Evolutionary conservation across 306 rosid genomes (phyloP).

Genomic region (Medicago arabica): DNA sequence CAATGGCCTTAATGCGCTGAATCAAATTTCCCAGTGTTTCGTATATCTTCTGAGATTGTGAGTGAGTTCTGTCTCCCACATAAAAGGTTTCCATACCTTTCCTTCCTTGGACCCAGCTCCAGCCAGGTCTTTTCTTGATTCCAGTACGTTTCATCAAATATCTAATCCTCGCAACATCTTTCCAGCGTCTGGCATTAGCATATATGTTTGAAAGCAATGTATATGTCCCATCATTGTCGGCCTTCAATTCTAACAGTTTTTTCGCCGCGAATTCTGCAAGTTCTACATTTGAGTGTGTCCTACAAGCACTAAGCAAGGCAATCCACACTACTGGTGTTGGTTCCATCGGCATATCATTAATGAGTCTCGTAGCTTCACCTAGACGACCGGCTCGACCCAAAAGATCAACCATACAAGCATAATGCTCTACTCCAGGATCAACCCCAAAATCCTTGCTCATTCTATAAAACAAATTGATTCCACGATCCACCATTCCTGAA

Average conservation of each 20-base stretch:
- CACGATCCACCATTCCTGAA: slow-evolving; percentile 77
- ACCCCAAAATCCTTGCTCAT: slow-evolving; percentile 67
- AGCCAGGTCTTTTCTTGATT: slow-evolving; percentile 78
- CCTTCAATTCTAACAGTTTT: slow-evolving; percentile 53
- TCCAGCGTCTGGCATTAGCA: slow-evolving; percentile 83
- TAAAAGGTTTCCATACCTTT: slow-evolving; percentile 68
- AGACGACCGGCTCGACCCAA: slow-evolving; percentile 81
- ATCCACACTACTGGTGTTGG: slow-evolving; percentile 80
- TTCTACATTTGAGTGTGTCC: slow-evolving; percentile 70
- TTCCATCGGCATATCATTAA: slow-evolving; percentile 70
- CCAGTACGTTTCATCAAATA: slow-evolving; percentile 71
- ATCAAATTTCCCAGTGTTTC: slow-evolving; percentile 61
- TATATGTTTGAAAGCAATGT: slow-evolving; percentile 87
- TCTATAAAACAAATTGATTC: slow-evolving; percentile 63
- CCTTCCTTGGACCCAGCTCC: slow-evolving; percentile 88
- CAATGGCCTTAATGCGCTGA: slow-evolving; percentile 71
- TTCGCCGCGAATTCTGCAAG: slow-evolving; percentile 80
- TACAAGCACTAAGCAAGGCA: slow-evolving; percentile 77
- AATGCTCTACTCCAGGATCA: slow-evolving; percentile 76
- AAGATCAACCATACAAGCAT: slow-evolving; percentile 91
- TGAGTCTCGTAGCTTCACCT: slow-evolving; percentile 62
- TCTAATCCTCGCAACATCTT: slow-evolving; percentile 79
- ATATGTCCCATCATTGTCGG: slow-evolving; percentile 75
- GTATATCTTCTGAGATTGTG: slow-evolving; percentile 63
- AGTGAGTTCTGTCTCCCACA: slow-evolving; percentile 80